phyloP scores from a whole-genome alignment of 2,329 filamentous ascomycete genomes.

The Neophaeococcomyces aloes region DNA sequence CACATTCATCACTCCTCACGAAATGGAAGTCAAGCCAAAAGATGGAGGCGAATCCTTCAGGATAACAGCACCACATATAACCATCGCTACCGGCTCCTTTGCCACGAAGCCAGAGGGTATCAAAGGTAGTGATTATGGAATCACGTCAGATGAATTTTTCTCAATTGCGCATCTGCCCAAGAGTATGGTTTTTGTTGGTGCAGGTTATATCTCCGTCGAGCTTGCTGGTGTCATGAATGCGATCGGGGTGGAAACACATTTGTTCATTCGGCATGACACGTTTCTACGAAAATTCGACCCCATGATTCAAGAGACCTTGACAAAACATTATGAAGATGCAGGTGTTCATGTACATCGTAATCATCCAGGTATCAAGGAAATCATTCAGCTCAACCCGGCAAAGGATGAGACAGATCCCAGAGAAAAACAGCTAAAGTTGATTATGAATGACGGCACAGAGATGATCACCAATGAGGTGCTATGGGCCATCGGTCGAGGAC shows the following conservation, averaged over 20 bases:
- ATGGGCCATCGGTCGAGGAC: constrained; percentile 40
- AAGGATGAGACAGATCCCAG: constrained; percentile 34
- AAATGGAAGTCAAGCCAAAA: constrained; percentile 34
- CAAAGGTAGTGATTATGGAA: constrained; percentile 39
- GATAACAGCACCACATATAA: constrained; percentile 38
- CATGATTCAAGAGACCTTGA: constrained; percentile 44
- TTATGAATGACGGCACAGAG: constrained; percentile 33
- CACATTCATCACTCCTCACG: constrained; percentile 34
- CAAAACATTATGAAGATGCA: constrained; percentile 39
- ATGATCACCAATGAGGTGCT: constrained; percentile 40
- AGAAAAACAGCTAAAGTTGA: constrained; percentile 37
- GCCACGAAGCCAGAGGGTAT: constrained; percentile 34
- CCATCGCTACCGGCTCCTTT: constrained; percentile 40
- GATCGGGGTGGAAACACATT: constrained; percentile 39
- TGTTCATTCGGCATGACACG: constrained; percentile 40
- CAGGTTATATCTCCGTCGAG: constrained; percentile 43
- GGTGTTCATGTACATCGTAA: constrained; percentile 40
- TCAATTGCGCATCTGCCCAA: constrained; percentile 40
- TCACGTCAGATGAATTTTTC: constrained; percentile 44
- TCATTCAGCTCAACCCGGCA: constrained; percentile 30
- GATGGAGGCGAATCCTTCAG: constrained; percentile 31
- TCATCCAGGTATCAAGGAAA: constrained; percentile 38
- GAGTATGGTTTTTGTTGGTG: constrained; percentile 41
- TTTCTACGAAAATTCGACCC: constrained; percentile 44
- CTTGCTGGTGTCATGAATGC: constrained; percentile 42